Evolutionary conservation across 2,329 filamentous ascomycete species (phyloP), one percentile per base, ranked within the genome.

Genomic region (Coniochaeta sp.): DNA sequence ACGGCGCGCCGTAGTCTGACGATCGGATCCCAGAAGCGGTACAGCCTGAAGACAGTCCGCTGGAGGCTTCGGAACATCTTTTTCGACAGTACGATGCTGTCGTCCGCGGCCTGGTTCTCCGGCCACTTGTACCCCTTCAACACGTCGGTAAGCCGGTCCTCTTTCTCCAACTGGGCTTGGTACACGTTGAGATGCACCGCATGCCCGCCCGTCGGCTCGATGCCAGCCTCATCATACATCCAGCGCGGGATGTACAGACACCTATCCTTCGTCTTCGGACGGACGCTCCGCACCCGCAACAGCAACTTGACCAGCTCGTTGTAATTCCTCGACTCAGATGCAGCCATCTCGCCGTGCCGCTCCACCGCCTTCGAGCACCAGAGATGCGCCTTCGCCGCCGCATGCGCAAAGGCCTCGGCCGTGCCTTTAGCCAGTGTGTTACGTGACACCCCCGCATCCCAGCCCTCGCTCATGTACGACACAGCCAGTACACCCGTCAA

Each of bases 81-180:
- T 24, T 50, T 50, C 13, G 48, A 50, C 20, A 50, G 30, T 22
- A 50, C 48, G 26, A 50, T 50, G n/a, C 48, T 50, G 12, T 42
- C 32, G 6, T 40, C 31, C 3, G 12, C 48, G 5, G 20, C 18
- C 6, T 9, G 3, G 22, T 40, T n/a, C 20, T 33, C 22, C 6
- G 45, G 45, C 26, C 24, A 47, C 45, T 31, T 18, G 14, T 47
- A 47, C 13, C 45, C 45, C 26, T 9, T 28, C 26, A 47, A n/a
- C 26, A 28, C 45, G 9, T 47, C 26, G 26, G 6, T 5, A 3
- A 20, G 10, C 45, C 20, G 6, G 7, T 26, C 45, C 10, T 14
- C 7, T 26, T 12, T 8, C 26, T 18, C 26, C 26, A 47, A 14
- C 45, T 9, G 4, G 26, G 45, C 26, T 9, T 47, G 8, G 18